These are phyloP conservation scores for Penicillium tannophilum DNA, from an alignment of 495 filamentous ascomycete species.

Conservation along the genomic window DNA sequence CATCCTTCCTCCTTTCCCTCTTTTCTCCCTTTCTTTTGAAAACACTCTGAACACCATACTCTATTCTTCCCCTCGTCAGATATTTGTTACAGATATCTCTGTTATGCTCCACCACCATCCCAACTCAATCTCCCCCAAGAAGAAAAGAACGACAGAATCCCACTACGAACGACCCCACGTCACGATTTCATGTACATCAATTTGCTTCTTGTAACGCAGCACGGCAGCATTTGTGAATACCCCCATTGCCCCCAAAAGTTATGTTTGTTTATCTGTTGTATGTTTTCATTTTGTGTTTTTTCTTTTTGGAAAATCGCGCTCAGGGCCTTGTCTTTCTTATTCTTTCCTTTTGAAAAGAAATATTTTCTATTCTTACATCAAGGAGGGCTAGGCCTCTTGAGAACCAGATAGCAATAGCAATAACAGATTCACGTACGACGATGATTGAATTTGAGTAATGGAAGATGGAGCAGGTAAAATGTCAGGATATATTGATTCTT, in stretches of 20 bases:
- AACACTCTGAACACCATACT: not conserved
- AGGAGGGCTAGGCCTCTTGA: not conserved
- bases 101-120: not conserved
- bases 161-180: conserved; percentile 7
- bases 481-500: not conserved
- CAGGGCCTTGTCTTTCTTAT: not conserved
- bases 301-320: conserved; percentile 8
- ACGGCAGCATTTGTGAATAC: conserved; percentile 40
- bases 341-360: not conserved
- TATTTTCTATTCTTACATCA: not conserved
- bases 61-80: not conserved
- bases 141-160: not conserved
- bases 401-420: not conserved
- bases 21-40: conserved; percentile 4
- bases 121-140: not conserved
- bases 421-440: not conserved
- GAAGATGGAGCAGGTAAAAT: not conserved
- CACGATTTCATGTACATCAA: conserved; percentile 39
- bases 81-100: not conserved
- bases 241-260: conserved; percentile 36
- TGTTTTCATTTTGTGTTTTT: conserved; percentile 12
- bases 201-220: conserved; percentile 27
- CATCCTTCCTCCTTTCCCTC: not conserved
- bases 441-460: not conserved
- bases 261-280: conserved; percentile 16